Conservation (phyloP, 306 rosid genomes). For the Neltuma alba region DNA sequence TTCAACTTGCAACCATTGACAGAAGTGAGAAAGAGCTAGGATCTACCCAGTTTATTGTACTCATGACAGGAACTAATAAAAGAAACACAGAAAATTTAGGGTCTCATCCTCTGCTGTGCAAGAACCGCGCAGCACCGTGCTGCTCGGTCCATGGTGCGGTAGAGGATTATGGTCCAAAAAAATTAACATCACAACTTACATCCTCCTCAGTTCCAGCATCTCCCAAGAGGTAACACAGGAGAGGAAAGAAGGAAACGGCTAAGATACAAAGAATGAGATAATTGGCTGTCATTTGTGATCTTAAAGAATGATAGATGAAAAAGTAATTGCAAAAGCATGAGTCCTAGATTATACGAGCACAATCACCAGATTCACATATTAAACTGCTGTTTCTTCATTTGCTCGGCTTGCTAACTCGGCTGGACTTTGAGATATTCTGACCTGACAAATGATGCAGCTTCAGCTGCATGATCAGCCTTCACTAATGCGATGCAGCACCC, state of each 20-base stretch:
- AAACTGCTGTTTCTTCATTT: constrained; percentile 50
- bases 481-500: constrained; percentile 95
- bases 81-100: background rate
- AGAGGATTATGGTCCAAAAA: background rate
- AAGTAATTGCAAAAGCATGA: background rate
- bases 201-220: background rate
- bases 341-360: constrained; percentile 64
- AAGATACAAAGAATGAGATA: constrained; percentile 3
- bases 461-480: constrained; percentile 58
- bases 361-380: constrained; percentile 75
- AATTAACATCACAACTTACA: background rate
- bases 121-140: background rate
- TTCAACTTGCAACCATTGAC: background rate
- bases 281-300: background rate
- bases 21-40: background rate
- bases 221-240: background rate
- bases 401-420: constrained; percentile 62
- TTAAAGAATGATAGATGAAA: background rate
- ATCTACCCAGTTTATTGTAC: background rate
- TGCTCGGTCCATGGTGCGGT: background rate
- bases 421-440: constrained; percentile 66
- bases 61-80: background rate
- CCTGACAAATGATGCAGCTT: constrained; percentile 77
- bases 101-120: background rate
- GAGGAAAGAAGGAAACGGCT: background rate